These are phyloP conservation scores for Kodamaea derodonti DNA, from an alignment of 1,139 yeast genomes.

Conservation along the genomic window DNA sequence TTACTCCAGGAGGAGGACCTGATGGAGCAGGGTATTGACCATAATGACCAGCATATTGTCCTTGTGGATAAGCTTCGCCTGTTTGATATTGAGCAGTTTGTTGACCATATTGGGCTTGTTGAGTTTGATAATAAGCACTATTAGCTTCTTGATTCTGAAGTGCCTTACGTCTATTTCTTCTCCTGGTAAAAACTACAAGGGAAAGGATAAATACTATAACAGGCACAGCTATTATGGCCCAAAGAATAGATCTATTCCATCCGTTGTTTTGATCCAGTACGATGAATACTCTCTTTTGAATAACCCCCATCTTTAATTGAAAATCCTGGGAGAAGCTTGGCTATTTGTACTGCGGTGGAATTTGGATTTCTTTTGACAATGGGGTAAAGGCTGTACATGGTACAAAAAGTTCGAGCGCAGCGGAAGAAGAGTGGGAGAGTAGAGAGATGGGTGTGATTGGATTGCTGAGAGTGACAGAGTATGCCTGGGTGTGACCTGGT, in stretches of 20 bases:
- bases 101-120: conserved; percentile 14
- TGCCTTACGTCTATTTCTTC: conserved; percentile 8
- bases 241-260: conserved; percentile 6
- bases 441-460: too few species aligned
- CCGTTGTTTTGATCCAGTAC: conserved; percentile 11
- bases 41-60: conserved; percentile 1
- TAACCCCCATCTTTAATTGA: neutral
- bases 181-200: too few species aligned
- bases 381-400: too few species aligned
- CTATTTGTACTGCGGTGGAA: too few species aligned
- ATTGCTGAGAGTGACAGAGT: too few species aligned
- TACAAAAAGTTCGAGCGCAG: too few species aligned
- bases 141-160: too few species aligned
- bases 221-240: conserved; percentile 10
- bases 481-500: too few species aligned
- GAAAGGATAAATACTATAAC: too few species aligned
- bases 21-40: conserved; percentile 9
- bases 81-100: conserved; percentile 2
- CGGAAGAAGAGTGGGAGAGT: too few species aligned
- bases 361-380: too few species aligned
- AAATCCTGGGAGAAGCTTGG: too few species aligned
- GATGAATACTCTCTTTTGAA: neutral
- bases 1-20: conserved; percentile 4
- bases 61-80: neutral
- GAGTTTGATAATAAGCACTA: conserved; percentile 15